Evolutionary conservation across 129 eudicot species (phyloP), one percentile per base, ranked within the genome.

Genomic region (Silybum marianum): DNA sequence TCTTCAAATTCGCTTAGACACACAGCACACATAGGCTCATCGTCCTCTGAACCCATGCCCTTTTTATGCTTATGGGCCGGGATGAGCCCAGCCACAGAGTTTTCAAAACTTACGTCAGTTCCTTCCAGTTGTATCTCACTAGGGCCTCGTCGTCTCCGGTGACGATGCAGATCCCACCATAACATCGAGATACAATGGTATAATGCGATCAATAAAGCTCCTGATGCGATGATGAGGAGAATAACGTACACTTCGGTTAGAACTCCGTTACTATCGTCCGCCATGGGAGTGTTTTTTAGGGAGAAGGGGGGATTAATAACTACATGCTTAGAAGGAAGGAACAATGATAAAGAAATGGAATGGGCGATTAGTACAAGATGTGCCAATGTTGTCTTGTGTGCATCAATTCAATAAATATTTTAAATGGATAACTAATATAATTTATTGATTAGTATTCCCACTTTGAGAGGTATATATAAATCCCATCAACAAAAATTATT

Each of bases 1-100:
- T 87, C 90, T 39, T 87, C 87, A 12, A 87, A 87, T 30, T 87
- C 90, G 68, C 87, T 63, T 42, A 87, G 73, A 71, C 90, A 87
- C n/a, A 87, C 80, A 0, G 87, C 77, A 14, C 90, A 87, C 77
- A 79, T 84, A n/a, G 74, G 46, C 23, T 86, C 86, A 28, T 86
- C 74, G 1, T 74, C 87, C 13, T 84, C 75, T 23, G 69, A 71
- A 30, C 76, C 77, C 77, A 21, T 42, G 44, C 23, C 60, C 58
- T 79, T 86, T 65, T 23, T 80, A 46, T 86, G 84, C 44, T 80
- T 83, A 66, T 86, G 87, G 28, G 77, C 73, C 19, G 87, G 85
- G 67, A 86, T 83, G 18, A 79, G 73, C 75, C 60, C 82, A 0
- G 24, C 82, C 18, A 79, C 7, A 5, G 86, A 86, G 24, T 65